These are phyloP conservation scores for Poa annua DNA, from an alignment of 176 grass and related monocot species.

Conservation along the genomic window DNA sequence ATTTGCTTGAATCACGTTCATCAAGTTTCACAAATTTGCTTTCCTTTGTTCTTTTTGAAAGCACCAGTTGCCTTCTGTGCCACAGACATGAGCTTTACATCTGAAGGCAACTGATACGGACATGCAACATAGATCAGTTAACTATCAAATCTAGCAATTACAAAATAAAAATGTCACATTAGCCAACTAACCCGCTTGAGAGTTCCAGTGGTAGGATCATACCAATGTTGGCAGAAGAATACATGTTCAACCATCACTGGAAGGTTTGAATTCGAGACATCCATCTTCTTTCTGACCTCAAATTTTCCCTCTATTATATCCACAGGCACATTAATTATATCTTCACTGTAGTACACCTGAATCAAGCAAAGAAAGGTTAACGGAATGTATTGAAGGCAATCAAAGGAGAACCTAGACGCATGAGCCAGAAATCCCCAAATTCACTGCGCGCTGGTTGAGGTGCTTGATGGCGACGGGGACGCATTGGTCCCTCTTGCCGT, in stretches of 20 bases:
- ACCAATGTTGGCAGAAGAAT: constrained; percentile 95
- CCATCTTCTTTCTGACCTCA: constrained; percentile 77
- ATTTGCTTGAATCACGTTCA: constrained; percentile 59
- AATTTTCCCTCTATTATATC: constrained; percentile 94
- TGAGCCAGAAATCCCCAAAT: no score
- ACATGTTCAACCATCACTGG: constrained; percentile 78
- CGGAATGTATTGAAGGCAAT: constrained; percentile 31
- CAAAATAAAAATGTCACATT: constrained; percentile 39
- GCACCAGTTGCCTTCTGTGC: constrained; percentile 46
- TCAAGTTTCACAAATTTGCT: constrained; percentile 69
- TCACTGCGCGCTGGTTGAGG: no score
- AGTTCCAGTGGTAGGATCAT: no score
- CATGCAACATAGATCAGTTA: constrained; percentile 45
- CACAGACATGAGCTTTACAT: constrained; percentile 59
- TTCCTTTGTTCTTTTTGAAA: constrained; percentile 87
- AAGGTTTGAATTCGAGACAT: constrained; percentile 68
- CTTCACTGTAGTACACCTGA: constrained; percentile 97
- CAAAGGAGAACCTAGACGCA: constrained; percentile 32
- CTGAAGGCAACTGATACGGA: constrained; percentile 71
- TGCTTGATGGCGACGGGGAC: no score
- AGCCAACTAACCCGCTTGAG: constrained; percentile 77
- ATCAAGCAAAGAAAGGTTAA: constrained; percentile 47
- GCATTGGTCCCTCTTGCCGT: no score
- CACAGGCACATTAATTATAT: constrained; percentile 69
- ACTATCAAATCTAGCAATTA: constrained; percentile 20